Conservation (phyloP, 148 eudicot genomes). For the Limonium bicolor region DNA sequence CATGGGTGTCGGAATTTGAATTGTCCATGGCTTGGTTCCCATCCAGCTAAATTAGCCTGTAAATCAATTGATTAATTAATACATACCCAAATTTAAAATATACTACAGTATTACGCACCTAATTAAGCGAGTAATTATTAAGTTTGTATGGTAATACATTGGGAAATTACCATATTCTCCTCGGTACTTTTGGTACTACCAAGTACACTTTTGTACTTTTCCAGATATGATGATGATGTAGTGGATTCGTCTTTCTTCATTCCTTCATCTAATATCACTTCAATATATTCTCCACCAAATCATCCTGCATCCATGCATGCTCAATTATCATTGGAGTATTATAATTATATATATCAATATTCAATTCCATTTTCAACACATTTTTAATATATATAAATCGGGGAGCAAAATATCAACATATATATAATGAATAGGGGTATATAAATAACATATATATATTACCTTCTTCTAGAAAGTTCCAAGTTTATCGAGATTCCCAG, state of each 20-base stretch:
- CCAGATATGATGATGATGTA: too few species aligned
- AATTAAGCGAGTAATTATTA: too few species aligned
- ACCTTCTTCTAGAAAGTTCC: constrained; percentile 3
- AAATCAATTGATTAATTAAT: background rate
- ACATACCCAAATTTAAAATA: too few species aligned
- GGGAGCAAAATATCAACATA: too few species aligned
- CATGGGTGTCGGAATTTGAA: constrained; percentile 24
- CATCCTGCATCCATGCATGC: too few species aligned
- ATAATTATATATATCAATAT: too few species aligned
- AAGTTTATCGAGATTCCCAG: background rate
- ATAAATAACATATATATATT: background rate
- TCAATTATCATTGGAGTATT: too few species aligned
- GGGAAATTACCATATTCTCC: constrained; percentile 16
- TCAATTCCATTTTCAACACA: too few species aligned
- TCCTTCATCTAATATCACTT: constrained; percentile 1
- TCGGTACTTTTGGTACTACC: constrained; percentile 13
- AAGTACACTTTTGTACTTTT: constrained; percentile 16
- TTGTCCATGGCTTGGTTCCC: constrained; percentile 27
- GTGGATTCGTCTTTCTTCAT: constrained; percentile 10
- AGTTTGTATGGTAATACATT: too few species aligned
- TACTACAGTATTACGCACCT: too few species aligned
- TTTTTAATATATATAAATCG: too few species aligned
- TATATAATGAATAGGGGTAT: background rate
- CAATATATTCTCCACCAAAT: constrained; percentile 17
- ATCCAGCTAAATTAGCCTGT: constrained; percentile 19